Evolutionary conservation across 257 asterid genomes (phyloP).

Genomic region (Ajuga chamaepitys): DNA sequence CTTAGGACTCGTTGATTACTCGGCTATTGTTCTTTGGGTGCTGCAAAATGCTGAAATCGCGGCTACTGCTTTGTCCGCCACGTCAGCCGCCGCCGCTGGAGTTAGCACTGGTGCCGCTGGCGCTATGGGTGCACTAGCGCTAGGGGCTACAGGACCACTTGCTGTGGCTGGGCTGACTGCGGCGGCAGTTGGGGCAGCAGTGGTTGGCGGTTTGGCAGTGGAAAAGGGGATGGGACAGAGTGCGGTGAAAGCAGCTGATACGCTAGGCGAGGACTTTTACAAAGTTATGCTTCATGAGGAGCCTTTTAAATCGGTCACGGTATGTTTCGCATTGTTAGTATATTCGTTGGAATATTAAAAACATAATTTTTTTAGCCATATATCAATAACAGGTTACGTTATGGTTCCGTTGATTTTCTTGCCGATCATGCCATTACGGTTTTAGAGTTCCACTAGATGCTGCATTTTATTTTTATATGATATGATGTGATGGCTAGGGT

Average conservation of each 20-base stretch:
- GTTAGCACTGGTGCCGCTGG: slow-evolving; percentile 76
- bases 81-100: slow-evolving; percentile 79
- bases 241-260: slow-evolving; percentile 55
- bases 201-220: slow-evolving; percentile 69
- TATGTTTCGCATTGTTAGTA: slow-evolving; percentile 18
- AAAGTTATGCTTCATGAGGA: slow-evolving; percentile 79
- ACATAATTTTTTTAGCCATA: no score
- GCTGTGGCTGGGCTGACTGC: slow-evolving; percentile 66
- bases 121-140: slow-evolving; percentile 67
- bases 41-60: slow-evolving; percentile 78
- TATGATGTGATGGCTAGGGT: no score
- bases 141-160: slow-evolving; percentile 76
- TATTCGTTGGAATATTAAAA: not conserved
- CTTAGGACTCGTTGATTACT: slow-evolving; percentile 72
- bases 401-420: no score
- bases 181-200: slow-evolving; percentile 85
- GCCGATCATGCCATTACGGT: no score
- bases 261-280: slow-evolving; percentile 80
- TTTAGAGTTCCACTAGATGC: no score
- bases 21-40: slow-evolving; percentile 81
- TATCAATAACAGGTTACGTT: no score
- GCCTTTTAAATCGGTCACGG: slow-evolving; percentile 86
- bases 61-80: slow-evolving; percentile 68
- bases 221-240: slow-evolving; percentile 61
- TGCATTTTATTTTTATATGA: no score